Base-by-base conservation (phyloP, 192 early-diverging fungal species). In the Dimargaris cristalligena region DNA sequence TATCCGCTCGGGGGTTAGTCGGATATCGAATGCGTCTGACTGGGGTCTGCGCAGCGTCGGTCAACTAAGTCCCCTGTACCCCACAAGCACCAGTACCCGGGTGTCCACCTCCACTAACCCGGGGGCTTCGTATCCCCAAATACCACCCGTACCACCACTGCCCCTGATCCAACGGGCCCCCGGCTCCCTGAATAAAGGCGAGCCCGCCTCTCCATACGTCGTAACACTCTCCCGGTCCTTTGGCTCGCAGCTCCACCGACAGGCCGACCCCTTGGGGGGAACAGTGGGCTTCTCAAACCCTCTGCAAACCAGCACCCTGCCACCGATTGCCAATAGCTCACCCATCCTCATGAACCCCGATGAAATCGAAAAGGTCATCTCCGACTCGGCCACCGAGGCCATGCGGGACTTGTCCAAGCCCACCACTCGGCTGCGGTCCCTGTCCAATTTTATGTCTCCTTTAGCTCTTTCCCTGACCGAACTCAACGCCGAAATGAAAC, bases 61-160 rank as follows among this genome's bases (percentile, higher is more conserved):
- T n/a, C n/a, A n/a, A n/a, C n/a, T n/a, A n/a, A n/a, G n/a, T n/a
- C n/a, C n/a, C n/a, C n/a, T n/a, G n/a, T n/a, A n/a, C n/a, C n/a
- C n/a, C n/a, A n/a, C n/a, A n/a, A n/a, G n/a, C n/a, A n/a, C n/a
- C n/a, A n/a, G n/a, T n/a, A 50, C 22, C 28, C 49, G 49, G 23
- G 10, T 16, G 2, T 50, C 49, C 3, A 1, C 22, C 23, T 25
- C n/a, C 49, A 50, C 10, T 26, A 10, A 13, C 49, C 22, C 18
- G 3, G 49, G 22, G 2, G 25, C n/a, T 10, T 10, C 11, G 23
- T 26, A 13, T 11, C 11, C 22, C 11, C 11, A 13, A n/a, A 50
- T 50, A 10, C 55, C 55, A 0, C 55, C 55, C 8, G 55, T 57
- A 2, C 55, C 55, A 34, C 55, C 55, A n/a, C 55, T 57, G 22